A percentile compares a stretch with the other conserved stretches of the same genome.
phyloP scores from a whole-genome alignment of 345 rosid genomes.

The Eucalyptus rudis region DNA sequence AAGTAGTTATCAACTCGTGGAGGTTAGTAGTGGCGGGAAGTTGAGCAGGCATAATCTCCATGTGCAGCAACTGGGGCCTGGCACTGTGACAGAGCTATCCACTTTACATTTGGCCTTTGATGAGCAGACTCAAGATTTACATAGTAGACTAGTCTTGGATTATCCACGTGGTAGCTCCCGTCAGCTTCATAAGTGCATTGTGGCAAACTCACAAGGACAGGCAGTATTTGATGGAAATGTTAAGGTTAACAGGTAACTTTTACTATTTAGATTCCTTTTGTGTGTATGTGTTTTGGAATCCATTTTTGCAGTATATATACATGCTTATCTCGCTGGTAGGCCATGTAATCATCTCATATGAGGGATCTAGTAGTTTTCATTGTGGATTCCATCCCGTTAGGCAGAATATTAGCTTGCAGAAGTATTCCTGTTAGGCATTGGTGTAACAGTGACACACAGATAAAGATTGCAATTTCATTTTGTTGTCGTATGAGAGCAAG shows the following conservation, averaged over 20 bases:
- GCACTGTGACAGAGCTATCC: constrained; percentile 66
- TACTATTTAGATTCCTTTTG: background rate
- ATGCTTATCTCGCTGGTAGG: background rate
- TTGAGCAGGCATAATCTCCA: constrained; percentile 89
- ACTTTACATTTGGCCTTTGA: constrained; percentile 62
- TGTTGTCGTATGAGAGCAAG: background rate
- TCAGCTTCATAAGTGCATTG: constrained; percentile 93
- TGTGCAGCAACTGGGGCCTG: constrained; percentile 83
- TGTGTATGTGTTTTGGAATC: background rate
- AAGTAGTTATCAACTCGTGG: constrained; percentile 75
- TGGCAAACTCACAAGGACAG: constrained; percentile 83
- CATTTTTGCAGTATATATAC: background rate
- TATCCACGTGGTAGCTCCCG: constrained; percentile 72
- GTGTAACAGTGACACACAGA: background rate
- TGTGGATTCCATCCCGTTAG: background rate
- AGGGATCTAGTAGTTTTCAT: background rate
- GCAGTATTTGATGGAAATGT: constrained; percentile 93
- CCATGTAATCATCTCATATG: background rate
- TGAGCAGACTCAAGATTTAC: constrained; percentile 88
- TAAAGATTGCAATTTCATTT: background rate
- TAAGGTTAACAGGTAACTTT: constrained; percentile 64
- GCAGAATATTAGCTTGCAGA: background rate
- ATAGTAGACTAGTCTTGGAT: constrained; percentile 73
- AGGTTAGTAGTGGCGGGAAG: constrained; percentile 88
- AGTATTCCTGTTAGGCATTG: background rate